phyloP scores from a whole-genome alignment of 805 yeast genomes.

The Saccharomycopsis sp. region DNA sequence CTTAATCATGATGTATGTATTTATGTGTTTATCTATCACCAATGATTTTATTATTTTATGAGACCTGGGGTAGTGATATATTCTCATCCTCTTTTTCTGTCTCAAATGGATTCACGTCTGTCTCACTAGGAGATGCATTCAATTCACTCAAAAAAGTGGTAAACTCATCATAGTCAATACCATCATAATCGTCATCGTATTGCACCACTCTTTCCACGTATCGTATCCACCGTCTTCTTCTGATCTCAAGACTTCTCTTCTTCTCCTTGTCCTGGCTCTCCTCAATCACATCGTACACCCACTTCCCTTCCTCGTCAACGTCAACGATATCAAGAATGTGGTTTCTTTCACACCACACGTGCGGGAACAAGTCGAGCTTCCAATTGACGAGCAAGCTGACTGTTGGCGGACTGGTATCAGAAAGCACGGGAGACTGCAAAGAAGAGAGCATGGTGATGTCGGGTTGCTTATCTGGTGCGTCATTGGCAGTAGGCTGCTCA shows the following conservation, averaged over 20 bases:
- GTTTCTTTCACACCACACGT: conserved; percentile 50
- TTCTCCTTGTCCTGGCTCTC: conserved; percentile 24
- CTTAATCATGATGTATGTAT: no score
- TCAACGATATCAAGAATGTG: conserved; percentile 43
- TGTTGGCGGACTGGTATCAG: no score
- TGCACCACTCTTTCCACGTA: conserved; percentile 11
- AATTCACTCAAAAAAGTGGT: no score
- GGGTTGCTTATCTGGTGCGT: no score
- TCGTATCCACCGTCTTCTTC: conserved; percentile 66
- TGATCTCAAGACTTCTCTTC: conserved; percentile 29
- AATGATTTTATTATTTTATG: no score
- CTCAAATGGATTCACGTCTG: not conserved
- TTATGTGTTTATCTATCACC: no score
- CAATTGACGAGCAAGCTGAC: no score
- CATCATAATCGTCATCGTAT: conserved; percentile 9
- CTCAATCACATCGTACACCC: conserved; percentile 68
- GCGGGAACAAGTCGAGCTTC: conserved; percentile 58
- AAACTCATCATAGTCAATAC: conserved; percentile 7
- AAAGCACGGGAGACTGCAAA: no score
- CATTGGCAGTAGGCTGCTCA: no score
- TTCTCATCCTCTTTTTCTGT: not conserved
- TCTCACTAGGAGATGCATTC: no score
- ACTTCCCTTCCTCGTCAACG: conserved; percentile 67
- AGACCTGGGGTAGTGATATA: no score
- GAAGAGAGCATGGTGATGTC: no score